Conservation (phyloP, 2,329 filamentous ascomycete genomes). For the Tympanopsis confertula region DNA sequence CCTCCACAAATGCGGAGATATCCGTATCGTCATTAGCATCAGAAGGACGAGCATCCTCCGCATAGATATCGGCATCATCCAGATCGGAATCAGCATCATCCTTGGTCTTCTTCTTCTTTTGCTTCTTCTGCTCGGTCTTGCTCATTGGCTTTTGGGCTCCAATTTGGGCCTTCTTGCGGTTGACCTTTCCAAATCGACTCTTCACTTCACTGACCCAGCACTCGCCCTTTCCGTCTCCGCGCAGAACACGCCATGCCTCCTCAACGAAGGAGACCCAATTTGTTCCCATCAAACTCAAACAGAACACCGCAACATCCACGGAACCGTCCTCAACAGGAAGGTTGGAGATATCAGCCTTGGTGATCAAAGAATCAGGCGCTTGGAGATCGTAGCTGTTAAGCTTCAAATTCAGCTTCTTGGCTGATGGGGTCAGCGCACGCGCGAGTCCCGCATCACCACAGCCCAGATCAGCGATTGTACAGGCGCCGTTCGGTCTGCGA, state of each 20-base stretch:
- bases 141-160: slow-evolving; percentile 13
- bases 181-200: slow-evolving; percentile 60
- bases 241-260: slow-evolving; percentile 82
- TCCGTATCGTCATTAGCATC: slow-evolving; percentile 61
- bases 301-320: slow-evolving; percentile 85
- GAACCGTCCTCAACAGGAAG: slow-evolving; percentile 65
- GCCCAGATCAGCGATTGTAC: slow-evolving; percentile 79
- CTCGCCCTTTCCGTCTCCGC: slow-evolving; percentile 70
- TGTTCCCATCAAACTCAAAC: slow-evolving; percentile 93
- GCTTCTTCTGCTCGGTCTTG: slow-evolving; percentile 19
- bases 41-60: slow-evolving; percentile 36
- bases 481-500: slow-evolving; percentile 51
- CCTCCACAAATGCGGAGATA: slow-evolving; percentile 75
- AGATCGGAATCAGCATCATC: slow-evolving; percentile 39
- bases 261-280: slow-evolving; percentile 97
- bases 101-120: slow-evolving; percentile 33
- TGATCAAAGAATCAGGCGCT: slow-evolving; percentile 64
- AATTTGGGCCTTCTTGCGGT: slow-evolving; percentile 34
- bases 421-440: slow-evolving; percentile 49
- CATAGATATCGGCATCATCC: slow-evolving; percentile 61
- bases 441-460: slow-evolving; percentile 85
- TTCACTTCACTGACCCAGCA: slow-evolving; percentile 98
- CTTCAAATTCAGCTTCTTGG: slow-evolving; percentile 58
- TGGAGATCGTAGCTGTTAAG: slow-evolving; percentile 82
- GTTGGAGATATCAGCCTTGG: slow-evolving; percentile 76